Base-by-base conservation (phyloP, 768 basidiomycete species). In the Arthromyces matolae region DNA sequence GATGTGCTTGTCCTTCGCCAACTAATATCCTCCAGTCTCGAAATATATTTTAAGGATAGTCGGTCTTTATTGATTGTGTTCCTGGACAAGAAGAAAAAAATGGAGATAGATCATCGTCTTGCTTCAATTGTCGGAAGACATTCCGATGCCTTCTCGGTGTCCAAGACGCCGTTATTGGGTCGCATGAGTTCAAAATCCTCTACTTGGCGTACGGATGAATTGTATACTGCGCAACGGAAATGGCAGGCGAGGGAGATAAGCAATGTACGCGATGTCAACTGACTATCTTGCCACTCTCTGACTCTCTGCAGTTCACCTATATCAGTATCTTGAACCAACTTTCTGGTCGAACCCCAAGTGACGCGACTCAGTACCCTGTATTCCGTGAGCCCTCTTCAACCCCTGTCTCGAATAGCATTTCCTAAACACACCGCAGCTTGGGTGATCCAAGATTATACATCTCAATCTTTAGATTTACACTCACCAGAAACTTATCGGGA, bases 201-300 rank as follows among this genome's bases (percentile, higher is more conserved):
- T 16, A 75, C 76, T 3, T 78, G 80, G 50, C 68, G 71, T 23
- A 56, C 63, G 8, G 84, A 87, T 54, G 86, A 87, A 35, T 63
- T 93, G 5, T 72, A 76, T 3, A 78, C 77, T 3, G 90, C 90
- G 0, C 89, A 86, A 53, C 70, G 83, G 36, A 84, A 80, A 55
- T 97, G 94, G 94, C 89, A 92, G 60, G 79, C 83, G 12, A 74
- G 93, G 34, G 89, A 93, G 60, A 89, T 96, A 47, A 94, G 92
- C 56, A 97, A 95, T 58, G 93, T 93, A 53, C 19, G 81, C 64
- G 34, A 23, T 13, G 3, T n/a, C n/a, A n/a, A n/a, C n/a, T n/a
- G n/a, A n/a, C n/a, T n/a, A n/a, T n/a, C n/a, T n/a, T n/a, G n/a
- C n/a, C n/a, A n/a, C n/a, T n/a, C 28, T 45, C 5, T 40, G 37